Conservation (phyloP, 768 basidiomycete genomes). For the Strobilomyces dryophilus region DNA sequence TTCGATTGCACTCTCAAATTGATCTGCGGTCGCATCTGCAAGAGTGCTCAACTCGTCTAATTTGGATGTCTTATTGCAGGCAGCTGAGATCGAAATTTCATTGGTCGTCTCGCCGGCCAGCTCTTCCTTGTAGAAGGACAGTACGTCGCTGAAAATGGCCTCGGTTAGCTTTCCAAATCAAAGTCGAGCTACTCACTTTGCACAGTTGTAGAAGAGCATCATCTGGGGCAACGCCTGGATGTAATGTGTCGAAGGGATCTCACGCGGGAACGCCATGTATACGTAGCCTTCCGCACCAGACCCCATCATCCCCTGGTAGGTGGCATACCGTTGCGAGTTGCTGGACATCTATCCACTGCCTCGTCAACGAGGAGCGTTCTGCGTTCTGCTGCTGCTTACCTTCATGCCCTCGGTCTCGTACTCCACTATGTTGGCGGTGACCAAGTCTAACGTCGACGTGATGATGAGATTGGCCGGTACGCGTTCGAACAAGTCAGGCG, state of each 20-base stretch:
- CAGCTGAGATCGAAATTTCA: conserved; percentile 28
- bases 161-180: not conserved
- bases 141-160: conserved; percentile 9
- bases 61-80: conserved; percentile 19
- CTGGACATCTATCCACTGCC: not conserved
- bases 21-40: conserved; percentile 19
- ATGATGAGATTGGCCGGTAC: not conserved
- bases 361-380: not conserved
- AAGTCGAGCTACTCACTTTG: conserved; percentile 28
- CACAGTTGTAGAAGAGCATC: conserved; percentile 18
- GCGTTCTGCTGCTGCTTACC: not conserved
- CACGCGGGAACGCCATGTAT: not conserved
- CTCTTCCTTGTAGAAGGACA: conserved; percentile 2
- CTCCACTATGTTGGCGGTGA: not conserved
- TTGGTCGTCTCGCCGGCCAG: conserved; percentile 27
- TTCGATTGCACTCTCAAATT: conserved; percentile 13
- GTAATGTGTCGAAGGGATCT: not conserved
- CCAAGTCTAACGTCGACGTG: not conserved
- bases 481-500: not conserved
- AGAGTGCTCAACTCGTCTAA: conserved; percentile 21
- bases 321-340: not conserved
- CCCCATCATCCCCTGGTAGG: not conserved
- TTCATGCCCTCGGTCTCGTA: not conserved
- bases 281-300: not conserved
- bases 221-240: not conserved